Base-by-base conservation (phyloP, 1,284 basidiomycete species). In the Trichosporon faecale region DNA sequence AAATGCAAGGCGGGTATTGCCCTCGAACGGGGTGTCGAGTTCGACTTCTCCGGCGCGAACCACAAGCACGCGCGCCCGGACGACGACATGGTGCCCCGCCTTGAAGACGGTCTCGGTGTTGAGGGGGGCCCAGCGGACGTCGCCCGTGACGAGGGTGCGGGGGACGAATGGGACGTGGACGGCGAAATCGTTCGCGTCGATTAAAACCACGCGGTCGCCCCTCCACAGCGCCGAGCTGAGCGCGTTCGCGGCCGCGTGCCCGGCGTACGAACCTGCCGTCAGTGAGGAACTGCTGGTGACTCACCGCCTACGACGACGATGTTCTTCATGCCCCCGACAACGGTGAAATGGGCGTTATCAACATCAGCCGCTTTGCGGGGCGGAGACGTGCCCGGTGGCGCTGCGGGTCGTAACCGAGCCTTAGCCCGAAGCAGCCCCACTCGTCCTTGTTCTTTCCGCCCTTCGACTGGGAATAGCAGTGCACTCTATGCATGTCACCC, bases 101-200 rank as follows among this genome's bases (percentile, higher is more conserved):
- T 77, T 72, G 72, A 85, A 82, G 67, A 84, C 73, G 0, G 73
- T 73, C 9, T 77, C 74, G 23, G 77, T 76, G 12, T 71, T 70
- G 23, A 84, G 69, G 16, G 66, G 68, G 1, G 79, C 75, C 2
- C 73, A 76, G 33, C 76, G 72, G 25, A 80, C 72, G 40, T 77
- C 77, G 25, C 77, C 76, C 68, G 79, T 75, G 25, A 85, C 84
- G 3, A 82, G 72, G 0, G 80, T 83, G 64, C 85, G 75, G 4
- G 85, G 77, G 14, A 79, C 72, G 6, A 77, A 80, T 27, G 84
- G 76, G 1, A 81, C 75, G 77, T 80, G 85, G 67, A 79, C 83
- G 0, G 79, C 77, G 40, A 77, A 82, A 1, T 78, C 77, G 21
- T 21, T 72, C 16, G 40, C 64, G 16, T 72, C 71, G 33, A 72